Base-by-base conservation (phyloP, 2,329 filamentous ascomycete species). In the Atkinsonella texensis region DNA sequence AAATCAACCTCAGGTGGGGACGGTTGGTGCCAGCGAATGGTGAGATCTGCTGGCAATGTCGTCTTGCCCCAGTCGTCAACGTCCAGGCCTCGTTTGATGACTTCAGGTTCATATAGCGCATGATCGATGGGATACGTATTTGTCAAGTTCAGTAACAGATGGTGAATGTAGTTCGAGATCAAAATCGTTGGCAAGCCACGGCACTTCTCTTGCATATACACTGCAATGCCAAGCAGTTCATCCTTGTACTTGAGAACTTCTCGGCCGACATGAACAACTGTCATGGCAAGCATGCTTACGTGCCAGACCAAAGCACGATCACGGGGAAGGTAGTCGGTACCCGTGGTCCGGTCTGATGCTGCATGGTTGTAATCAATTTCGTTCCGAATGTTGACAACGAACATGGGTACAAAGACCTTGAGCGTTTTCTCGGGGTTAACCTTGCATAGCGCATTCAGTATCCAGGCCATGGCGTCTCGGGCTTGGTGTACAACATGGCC, bases 321-420 rank as follows among this genome's bases (percentile, higher is more conserved):
- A 58, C 93, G 81, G 9, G 93, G 93, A 17, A 98, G 76, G 43
- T 97, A 89, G 66, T 98, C 93, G 1, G 87, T 87, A 18, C 93
- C 93, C 51, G 88, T 95, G 52, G 89, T 97, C 60, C 93, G 81
- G 52, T 94, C 94, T 2, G 91, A 97, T 2, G 91, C 94, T 18
- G 93, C 93, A 48, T 91, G 88, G 64, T 97, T 98, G 66, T 91
- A 88, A 62, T 95, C 90, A 58, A 98, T 98, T 67, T 98, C 93
- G 54, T 89, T 95, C 55, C 90, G 87, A 57, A 98, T 98, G 52
- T 88, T 90, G 64, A 87, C 79, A 48, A 95, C 85, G 50, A 97
- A 75, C 73, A 95, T 89, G 1, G 93, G 93, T 33, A 98, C 77
- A 51, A 98, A 86, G 13, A 89, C 81, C 64, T 90, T 93, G 48